Evolutionary conservation across 257 asterid species (phyloP).

Genomic region (Solanum okadae): DNA sequence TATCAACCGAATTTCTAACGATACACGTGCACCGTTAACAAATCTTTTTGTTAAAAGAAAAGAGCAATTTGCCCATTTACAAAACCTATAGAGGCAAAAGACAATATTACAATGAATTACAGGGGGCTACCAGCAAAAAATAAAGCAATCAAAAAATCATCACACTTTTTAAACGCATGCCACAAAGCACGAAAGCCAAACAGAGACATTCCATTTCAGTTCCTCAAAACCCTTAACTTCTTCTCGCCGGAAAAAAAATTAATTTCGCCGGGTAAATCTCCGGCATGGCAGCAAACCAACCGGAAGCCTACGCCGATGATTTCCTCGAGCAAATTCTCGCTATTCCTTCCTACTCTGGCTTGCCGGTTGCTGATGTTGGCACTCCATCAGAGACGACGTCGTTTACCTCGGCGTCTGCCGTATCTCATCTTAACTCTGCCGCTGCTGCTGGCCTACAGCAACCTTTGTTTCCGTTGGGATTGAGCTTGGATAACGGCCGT

Average conservation of each 20-base stretch:
- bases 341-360: conserved; percentile 49
- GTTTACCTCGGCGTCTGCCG: conserved; percentile 24
- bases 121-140: background rate
- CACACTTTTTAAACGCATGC: conserved; percentile 21
- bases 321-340: conserved; percentile 80
- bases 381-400: conserved; percentile 43
- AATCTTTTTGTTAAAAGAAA: background rate
- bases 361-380: conserved; percentile 34
- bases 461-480: conserved; percentile 56
- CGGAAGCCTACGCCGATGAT: conserved; percentile 62
- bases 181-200: conserved; percentile 11
- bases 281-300: conserved; percentile 47
- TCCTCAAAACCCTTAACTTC: background rate
- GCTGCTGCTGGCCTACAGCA: conserved; percentile 29
- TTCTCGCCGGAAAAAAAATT: background rate
- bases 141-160: conserved; percentile 6
- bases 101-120: background rate
- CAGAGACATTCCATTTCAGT: conserved; percentile 14
- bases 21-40: background rate
- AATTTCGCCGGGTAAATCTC: conserved; percentile 13
- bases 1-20: background rate
- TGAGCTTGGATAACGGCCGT: conserved; percentile 60
- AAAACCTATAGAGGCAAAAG: background rate
- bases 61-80: background rate
- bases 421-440: conserved; percentile 33